These are phyloP conservation scores for Hordeum pubiflorum DNA, from an alignment of 202 grass and related monocot genomes.

Conservation along the genomic window DNA sequence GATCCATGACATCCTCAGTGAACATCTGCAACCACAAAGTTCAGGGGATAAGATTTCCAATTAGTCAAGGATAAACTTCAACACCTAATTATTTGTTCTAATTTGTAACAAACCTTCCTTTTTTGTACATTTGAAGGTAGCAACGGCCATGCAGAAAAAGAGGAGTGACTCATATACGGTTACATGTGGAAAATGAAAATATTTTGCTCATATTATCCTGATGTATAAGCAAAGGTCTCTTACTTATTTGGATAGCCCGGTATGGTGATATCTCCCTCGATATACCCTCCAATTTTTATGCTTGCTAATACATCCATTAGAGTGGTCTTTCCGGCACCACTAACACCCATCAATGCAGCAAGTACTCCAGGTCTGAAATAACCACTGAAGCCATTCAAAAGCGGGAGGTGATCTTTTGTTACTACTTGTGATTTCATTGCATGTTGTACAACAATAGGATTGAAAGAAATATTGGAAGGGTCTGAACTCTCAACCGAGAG, in stretches of 20 bases:
- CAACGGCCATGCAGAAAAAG: slow-evolving; percentile 74
- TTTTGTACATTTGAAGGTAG: slow-evolving; percentile 54
- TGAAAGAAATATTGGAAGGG: no score
- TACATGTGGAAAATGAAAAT: slow-evolving; percentile 84
- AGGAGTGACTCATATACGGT: slow-evolving; percentile 78
- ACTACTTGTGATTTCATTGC: slow-evolving; percentile 82
- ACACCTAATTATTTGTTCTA: not conserved
- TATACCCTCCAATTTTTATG: slow-evolving; percentile 83
- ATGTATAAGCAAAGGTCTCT: slow-evolving; percentile 82
- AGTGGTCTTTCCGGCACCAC: slow-evolving; percentile 90
- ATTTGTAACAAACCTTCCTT: slow-evolving; percentile 42
- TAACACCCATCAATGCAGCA: slow-evolving; percentile 91
- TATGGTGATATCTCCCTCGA: slow-evolving; percentile 72
- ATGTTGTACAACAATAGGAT: slow-evolving; percentile 28
- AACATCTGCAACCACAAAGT: slow-evolving; percentile 51
- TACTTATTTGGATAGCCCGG: slow-evolving; percentile 92
- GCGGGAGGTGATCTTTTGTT: slow-evolving; percentile 49
- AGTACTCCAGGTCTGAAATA: slow-evolving; percentile 90
- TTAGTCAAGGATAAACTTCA: not conserved
- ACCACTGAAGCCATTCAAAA: slow-evolving; percentile 80
- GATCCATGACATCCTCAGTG: slow-evolving; percentile 83
- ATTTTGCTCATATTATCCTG: slow-evolving; percentile 93
- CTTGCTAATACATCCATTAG: slow-evolving; percentile 91
- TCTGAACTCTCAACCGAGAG: no score
- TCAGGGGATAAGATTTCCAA: slow-evolving; percentile 6